Evolutionary conservation across 352 stramenopile genomes (phyloP), one percentile per base, ranked within the genome.

Genomic region (Pythium periplocum): DNA sequence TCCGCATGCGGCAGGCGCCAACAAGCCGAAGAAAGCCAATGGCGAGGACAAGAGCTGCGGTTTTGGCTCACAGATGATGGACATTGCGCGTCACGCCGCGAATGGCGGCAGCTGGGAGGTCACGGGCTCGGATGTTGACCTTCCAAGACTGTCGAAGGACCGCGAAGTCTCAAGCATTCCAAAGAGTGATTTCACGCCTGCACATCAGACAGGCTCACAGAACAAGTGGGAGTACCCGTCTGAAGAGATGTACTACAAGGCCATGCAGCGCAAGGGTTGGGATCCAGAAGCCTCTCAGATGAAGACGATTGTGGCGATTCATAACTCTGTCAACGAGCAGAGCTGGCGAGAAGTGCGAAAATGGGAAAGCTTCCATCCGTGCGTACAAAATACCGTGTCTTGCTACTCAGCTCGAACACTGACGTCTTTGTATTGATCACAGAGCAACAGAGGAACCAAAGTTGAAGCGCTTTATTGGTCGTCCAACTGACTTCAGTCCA

Each of bases 241-340:
- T 33, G 96, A 98, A 69, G 95, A 98, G 56, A 97, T 98, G 83
- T 98, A 98, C 67, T 99, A 94, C 66, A 98, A 98, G 67, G 95
- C 96, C 59, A 98, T 98, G 94, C 85, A 96, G 64, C 83, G 90
- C 59, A 99, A 98, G 61, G 95, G 96, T 33, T 98, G 96, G 84
- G 81, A 96, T 47, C 85, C 90, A 2, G 67, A 92, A 45, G 78
- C 78, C 7, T 68, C 92, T 31, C 90, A 98, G 70, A 98, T 99
- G 78, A 93, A 94, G 45, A 92, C 84, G 7, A 97, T 98, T 51
- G 81, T 99, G n/a, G 81, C 83, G 41, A 98, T 99, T 62, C 96
- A 99, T 77, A 99, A 99, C 69, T 87, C 90, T 12, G 93, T 98
- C 52, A 99, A 99, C 66, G 95, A 99, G 69, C 79, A 97, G 55